These are phyloP conservation scores for Athelia sp. DNA, from an alignment of 1,284 basidiomycete species.

Conservation along the genomic window DNA sequence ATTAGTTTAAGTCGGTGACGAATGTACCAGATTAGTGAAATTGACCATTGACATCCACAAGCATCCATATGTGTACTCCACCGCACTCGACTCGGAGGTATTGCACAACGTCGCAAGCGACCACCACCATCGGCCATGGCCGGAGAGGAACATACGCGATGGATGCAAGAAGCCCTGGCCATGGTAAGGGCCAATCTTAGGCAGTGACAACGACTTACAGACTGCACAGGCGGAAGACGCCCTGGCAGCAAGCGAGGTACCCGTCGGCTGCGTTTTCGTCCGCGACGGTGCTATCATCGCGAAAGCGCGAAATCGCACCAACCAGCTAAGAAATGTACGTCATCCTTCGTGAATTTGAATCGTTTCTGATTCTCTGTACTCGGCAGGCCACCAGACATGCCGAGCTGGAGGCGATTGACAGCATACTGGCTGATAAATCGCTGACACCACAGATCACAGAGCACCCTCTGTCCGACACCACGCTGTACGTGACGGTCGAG, in stretches of 20 bases:
- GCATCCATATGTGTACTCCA: no score
- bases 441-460: conserved; percentile 45
- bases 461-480: conserved; percentile 75
- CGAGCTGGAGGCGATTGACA: conserved; percentile 95
- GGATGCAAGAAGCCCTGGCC: conserved; percentile 52
- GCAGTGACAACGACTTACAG: conserved; percentile 7
- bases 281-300: conserved; percentile 75
- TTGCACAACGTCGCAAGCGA: no score
- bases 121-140: neutral
- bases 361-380: neutral
- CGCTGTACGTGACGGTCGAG: conserved; percentile 97
- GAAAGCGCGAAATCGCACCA: conserved; percentile 88
- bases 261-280: conserved; percentile 96
- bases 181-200: conserved; percentile 34
- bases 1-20: no score
- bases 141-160: conserved; percentile 24
- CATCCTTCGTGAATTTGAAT: conserved; percentile 3
- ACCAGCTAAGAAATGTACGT: conserved; percentile 83
- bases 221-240: conserved; percentile 75
- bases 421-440: conserved; percentile 65
- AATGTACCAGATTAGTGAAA: no score
- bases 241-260: conserved; percentile 82
- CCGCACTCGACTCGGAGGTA: no score
- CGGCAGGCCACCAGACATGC: conserved; percentile 88
- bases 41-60: no score